Evolutionary conservation across 2,329 filamentous ascomycete species (phyloP), one percentile per base, ranked within the genome.

Genomic region (Paraphoma sp.): DNA sequence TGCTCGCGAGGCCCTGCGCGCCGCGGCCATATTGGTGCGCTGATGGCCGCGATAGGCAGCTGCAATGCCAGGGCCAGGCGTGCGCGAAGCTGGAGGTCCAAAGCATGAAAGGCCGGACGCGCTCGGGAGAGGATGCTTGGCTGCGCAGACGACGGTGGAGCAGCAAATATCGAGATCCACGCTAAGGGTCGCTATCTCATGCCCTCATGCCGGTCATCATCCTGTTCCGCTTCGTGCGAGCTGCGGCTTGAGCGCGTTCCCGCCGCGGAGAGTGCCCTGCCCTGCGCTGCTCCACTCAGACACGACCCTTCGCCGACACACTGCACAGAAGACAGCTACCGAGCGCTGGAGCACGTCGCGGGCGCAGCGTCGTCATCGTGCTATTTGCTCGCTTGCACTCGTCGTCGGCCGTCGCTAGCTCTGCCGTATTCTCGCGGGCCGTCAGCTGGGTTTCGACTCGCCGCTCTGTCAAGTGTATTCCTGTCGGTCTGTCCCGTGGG

Each of bases 131-230:
- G 48, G 18, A 54, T 45, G 61, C 62, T 58, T 48, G 52, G 60
- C 55, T 56, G 61, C 61, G 56, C 33, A 36, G 33, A 36, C 50
- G 6, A 49, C 38, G 48, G 62, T 59, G 62, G 63, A 59, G 54
- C n/a, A 45, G 49, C 55, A 58, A 54, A 58, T 59, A 62, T 63
- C 56, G 52, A 55, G 61, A 60, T 68, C 56, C 63, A 57, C 62
- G 67, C 61, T 60, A 60, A 62, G 56, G 63, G 68, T 65, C 48
- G 62, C 68, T 67, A 69, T 72, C 61, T 54, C 55, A 58, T 61
- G 54, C 56, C 48, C 45, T 48, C 51, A 50, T 51, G 48, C 48
- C 42, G 33, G 40, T 23, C 31, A 44, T 53, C 36, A 40, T 40
- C 38, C 40, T 49, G 40, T 12, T 29, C 12, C 33, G 33, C 33